These are phyloP conservation scores for Psidium guajava DNA, from an alignment of 345 rosid species.

Conservation along the genomic window DNA sequence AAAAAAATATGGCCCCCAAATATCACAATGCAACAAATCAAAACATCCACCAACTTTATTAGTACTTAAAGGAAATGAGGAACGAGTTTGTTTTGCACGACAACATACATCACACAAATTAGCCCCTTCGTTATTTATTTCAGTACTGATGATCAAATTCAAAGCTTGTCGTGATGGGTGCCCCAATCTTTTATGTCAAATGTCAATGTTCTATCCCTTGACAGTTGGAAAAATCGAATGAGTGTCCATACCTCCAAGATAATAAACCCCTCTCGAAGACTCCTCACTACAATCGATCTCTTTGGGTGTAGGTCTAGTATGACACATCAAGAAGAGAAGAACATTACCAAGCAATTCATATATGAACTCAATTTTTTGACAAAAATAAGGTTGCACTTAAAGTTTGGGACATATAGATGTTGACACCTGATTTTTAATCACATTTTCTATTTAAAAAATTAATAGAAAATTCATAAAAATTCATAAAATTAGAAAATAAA, in stretches of 20 bases:
- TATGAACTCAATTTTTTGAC: not conserved
- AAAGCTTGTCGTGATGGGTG: not conserved
- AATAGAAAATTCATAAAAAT: too few species aligned
- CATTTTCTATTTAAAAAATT: too few species aligned
- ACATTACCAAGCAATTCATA: not conserved
- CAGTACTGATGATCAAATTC: not conserved
- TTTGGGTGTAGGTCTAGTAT: not conserved
- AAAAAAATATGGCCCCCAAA: not conserved
- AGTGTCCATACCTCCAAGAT: not conserved
- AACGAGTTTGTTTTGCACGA: not conserved
- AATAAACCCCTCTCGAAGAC: not conserved
- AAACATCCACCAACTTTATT: not conserved
- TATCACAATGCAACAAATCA: not conserved
- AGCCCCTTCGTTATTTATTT: not conserved
- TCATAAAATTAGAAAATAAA: too few species aligned
- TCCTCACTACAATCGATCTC: slow-evolving; percentile 3
- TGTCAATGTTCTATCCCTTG: too few species aligned
- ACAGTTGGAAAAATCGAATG: not conserved
- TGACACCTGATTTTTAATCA: too few species aligned
- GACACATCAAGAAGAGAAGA: not conserved
- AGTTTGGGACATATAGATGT: not conserved
- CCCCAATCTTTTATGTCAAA: not conserved
- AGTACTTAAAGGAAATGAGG: not conserved
- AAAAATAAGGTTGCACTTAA: not conserved
- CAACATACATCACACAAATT: not conserved